phyloP scores from a whole-genome alignment of 306 rosid genomes.

The Spatholobus suberectus region DNA sequence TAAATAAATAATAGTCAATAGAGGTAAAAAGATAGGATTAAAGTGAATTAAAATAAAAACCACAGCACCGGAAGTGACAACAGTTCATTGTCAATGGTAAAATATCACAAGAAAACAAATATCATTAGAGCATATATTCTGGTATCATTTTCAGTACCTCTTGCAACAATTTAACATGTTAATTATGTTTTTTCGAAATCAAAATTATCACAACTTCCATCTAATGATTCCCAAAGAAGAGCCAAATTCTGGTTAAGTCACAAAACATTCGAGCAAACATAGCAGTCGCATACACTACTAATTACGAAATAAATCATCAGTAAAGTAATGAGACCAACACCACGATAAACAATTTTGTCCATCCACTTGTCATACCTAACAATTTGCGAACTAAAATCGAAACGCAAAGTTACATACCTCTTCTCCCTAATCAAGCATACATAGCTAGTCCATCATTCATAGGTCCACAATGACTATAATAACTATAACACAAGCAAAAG shows the following conservation, averaged over 20 bases:
- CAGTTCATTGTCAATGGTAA: neutral
- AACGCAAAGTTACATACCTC: neutral
- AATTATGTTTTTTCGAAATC: neutral
- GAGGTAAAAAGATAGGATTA: neutral
- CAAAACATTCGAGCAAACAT: constrained; percentile 6
- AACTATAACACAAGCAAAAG: neutral
- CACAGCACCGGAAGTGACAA: neutral
- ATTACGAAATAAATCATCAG: neutral
- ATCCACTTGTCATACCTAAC: neutral
- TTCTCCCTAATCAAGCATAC: neutral
- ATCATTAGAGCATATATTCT: neutral
- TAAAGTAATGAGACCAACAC: neutral
- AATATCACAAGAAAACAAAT: neutral
- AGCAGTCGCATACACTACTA: neutral
- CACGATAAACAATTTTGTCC: neutral
- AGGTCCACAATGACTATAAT: neutral
- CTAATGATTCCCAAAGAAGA: neutral
- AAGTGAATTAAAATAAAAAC: neutral
- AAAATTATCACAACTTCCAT: neutral
- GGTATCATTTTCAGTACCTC: neutral
- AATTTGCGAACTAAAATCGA: neutral
- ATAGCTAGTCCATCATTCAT: neutral
- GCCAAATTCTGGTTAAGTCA: neutral
- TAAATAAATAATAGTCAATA: neutral
- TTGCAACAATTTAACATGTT: neutral